Percentiles rank a stretch among this genome's conserved stretches.
phyloP scores from a whole-genome alignment of 129 eudicot genomes.

The Daucus carota region DH1_v3.0 NC_030384.2:28074501-28075000 shows the following conservation, averaged over 20 bases:
- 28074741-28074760: not conserved
- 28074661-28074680: not conserved
- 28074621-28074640: not conserved
- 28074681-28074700: not conserved
- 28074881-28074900: not conserved
- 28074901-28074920: not conserved
- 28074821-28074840: not conserved
- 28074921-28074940: not conserved
- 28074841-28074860: not conserved
- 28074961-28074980: not conserved
- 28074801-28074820: not conserved
- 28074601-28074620: not conserved
- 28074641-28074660: not conserved
- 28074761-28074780: not conserved
- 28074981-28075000: too few species aligned
- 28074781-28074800: not conserved
- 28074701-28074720: not conserved
- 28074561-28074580: conserved; percentile 5
- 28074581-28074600: not conserved
- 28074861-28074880: not conserved
- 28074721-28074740: not conserved
- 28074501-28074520: not conserved
- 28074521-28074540: not conserved
- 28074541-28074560: not conserved
- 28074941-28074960: not conserved